Evolutionary conservation across 2,329 filamentous ascomycete species (phyloP).

Genomic region (Aspergillus cejpii): DNA sequence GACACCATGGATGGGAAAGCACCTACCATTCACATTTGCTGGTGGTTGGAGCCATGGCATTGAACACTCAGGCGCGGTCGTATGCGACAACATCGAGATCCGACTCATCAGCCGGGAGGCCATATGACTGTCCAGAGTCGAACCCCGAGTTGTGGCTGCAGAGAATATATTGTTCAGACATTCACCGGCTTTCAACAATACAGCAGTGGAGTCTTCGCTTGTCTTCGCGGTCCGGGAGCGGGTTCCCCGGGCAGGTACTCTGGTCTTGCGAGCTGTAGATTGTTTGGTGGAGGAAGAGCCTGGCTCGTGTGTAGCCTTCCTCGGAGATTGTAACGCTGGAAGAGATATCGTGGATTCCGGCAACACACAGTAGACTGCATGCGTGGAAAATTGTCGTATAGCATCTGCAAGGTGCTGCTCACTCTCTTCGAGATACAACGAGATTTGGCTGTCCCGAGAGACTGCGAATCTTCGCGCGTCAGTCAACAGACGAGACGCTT

Average conservation of each 20-base stretch:
- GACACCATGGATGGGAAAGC: neutral
- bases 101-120: conserved; percentile 36
- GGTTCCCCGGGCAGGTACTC: conserved; percentile 22
- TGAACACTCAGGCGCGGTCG: conserved; percentile 30
- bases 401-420: conserved; percentile 35
- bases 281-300: conserved; percentile 28
- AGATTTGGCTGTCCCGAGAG: conserved; percentile 56
- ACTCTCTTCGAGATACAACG: conserved; percentile 39
- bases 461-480: conserved; percentile 30
- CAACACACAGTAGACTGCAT: conserved; percentile 81
- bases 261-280: conserved; percentile 21
- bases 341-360: conserved; percentile 90
- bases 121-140: conserved; percentile 36
- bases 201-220: conserved; percentile 32
- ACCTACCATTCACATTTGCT: conserved; percentile 37
- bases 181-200: conserved; percentile 33
- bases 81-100: conserved; percentile 40
- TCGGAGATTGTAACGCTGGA: conserved; percentile 54
- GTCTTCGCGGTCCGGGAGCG: conserved; percentile 26
- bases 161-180: conserved; percentile 30
- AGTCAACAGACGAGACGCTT: conserved; percentile 51
- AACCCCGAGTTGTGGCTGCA: conserved; percentile 31
- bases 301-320: conserved; percentile 30
- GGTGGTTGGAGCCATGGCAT: conserved; percentile 27
- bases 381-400: conserved; percentile 56